Evolutionary conservation across 495 filamentous ascomycete species (phyloP).

Genomic region (Tuber indicum): DNA sequence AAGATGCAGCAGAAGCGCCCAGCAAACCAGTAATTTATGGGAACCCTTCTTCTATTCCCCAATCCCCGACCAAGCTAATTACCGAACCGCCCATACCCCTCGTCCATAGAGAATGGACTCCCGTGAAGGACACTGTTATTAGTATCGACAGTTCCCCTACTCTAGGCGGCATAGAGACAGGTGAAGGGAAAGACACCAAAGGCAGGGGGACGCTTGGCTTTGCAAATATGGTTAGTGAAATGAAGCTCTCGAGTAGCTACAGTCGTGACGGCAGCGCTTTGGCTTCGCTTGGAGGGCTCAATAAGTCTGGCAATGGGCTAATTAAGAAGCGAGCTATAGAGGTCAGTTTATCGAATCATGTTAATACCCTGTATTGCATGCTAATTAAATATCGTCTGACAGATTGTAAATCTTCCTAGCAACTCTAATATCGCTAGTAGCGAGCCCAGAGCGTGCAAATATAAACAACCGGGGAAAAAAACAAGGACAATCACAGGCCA

Average conservation of each 20-base stretch:
- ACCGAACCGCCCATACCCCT: slow-evolving; percentile 14
- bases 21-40: neutral
- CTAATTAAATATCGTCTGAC: slow-evolving; percentile 17
- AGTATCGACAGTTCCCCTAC: slow-evolving; percentile 14
- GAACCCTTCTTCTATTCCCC: slow-evolving; percentile 10
- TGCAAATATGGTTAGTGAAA: slow-evolving; percentile 15
- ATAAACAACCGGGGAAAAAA: slow-evolving; percentile 62
- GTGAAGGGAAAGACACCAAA: slow-evolving; percentile 11
- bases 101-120: slow-evolving; percentile 29
- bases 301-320: slow-evolving; percentile 9
- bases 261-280: slow-evolving; percentile 6
- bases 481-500: slow-evolving; percentile 76
- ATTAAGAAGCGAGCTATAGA: slow-evolving; percentile 25
- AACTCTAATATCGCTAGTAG: neutral
- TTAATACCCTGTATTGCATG: neutral
- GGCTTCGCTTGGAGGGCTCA: neutral
- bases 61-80: slow-evolving; percentile 7
- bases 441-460: slow-evolving; percentile 42
- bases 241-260: slow-evolving; percentile 14
- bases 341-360: slow-evolving; percentile 11
- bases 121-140: slow-evolving; percentile 22
- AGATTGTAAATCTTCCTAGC: slow-evolving; percentile 25
- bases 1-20: neutral
- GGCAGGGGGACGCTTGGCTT: slow-evolving; percentile 12
- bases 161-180: neutral